phyloP scores from a whole-genome alignment of 805 yeast species.

The Saccharomycopsis sp. region DNA sequence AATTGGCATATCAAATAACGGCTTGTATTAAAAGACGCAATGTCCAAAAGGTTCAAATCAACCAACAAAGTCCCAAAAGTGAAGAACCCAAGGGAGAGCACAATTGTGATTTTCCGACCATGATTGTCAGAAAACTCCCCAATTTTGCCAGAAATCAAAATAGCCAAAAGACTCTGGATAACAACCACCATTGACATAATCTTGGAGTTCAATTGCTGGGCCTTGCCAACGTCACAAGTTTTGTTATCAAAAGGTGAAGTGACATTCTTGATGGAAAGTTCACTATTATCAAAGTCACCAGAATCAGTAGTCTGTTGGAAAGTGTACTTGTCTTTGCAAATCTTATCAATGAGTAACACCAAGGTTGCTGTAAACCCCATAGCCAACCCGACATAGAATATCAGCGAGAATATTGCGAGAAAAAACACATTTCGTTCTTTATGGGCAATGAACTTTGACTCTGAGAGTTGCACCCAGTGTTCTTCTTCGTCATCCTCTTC shows the following conservation, averaged over 20 bases:
- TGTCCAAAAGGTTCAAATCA: conserved; percentile 18
- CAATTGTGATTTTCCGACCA: conserved; percentile 49
- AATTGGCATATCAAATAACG: conserved; percentile 38
- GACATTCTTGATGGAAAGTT: not conserved
- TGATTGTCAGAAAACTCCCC: conserved; percentile 55
- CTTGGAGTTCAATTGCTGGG: conserved; percentile 39
- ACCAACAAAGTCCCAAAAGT: conserved; percentile 23
- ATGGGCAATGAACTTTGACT: too few relatives aligned
- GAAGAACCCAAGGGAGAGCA: conserved; percentile 26
- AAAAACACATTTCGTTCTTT: too few relatives aligned
- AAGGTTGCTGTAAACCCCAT: too few relatives aligned
- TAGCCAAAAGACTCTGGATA: conserved; percentile 35
- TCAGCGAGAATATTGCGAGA: too few relatives aligned
- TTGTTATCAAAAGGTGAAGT: conserved; percentile 4
- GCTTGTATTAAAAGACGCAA: too few relatives aligned
- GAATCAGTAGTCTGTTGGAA: conserved; percentile 23
- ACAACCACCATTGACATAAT: conserved; percentile 39
- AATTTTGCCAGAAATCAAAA: conserved; percentile 51
- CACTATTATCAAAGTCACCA: too few relatives aligned
- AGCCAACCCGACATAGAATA: too few relatives aligned
- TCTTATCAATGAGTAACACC: too few relatives aligned
- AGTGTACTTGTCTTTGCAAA: conserved; percentile 31
- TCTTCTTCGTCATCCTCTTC: too few relatives aligned
- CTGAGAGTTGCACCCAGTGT: too few relatives aligned
- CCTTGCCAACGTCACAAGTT: conserved; percentile 31